Evolutionary conservation across 352 stramenopile genomes (phyloP), one percentile per base, ranked within the genome.

Genomic region (Pythium brachiatum): DNA sequence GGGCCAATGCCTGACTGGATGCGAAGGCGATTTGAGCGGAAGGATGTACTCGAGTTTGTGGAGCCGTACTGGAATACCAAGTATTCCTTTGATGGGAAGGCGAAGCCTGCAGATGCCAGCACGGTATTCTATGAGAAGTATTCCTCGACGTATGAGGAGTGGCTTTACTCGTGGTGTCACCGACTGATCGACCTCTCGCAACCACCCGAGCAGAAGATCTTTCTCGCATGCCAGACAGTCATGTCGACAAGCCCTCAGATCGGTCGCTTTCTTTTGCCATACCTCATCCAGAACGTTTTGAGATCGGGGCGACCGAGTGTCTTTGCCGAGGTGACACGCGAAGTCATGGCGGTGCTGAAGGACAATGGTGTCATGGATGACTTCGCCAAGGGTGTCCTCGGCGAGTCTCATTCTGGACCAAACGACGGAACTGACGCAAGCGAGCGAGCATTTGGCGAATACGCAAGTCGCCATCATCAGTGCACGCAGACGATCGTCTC

Each of bases 1-100:
- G 51, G 44, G 0, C 53, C 68, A 31, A 93, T 95, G 80, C 84
- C 84, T 1, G 86, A 94, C 29, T 93, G 86, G 83, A 89, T 95
- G 72, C 92, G 89, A 64, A 75, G 85, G 43, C 56, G 83, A 57
- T 94, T 95, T 53, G 85, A 95, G 38, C 75, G 82, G 21, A 92
- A 91, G 60, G 76, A 91, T 43, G 80, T 96, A 7, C 66, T 96
- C 38, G 83, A 97, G 64, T 89, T 95, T 58, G 77, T 96, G 8
- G 85, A 92, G 47, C 89, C 88, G 11, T 97, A 96, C 54, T 97
- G 88, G 89, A 89, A 83, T 41, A 94, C 88, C 26, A 88, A 91
- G 38, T 97, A 97, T 62, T 67, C 62, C 2, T 36, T 92, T 2
- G 26, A 61, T 23, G 64, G 41, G 21, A 64, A 60, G 76, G 46